Percentiles rank a stretch among this genome's conserved stretches.
phyloP scores from a whole-genome alignment of 805 yeast genomes.

The Myxozyma mucilagina region DNA sequence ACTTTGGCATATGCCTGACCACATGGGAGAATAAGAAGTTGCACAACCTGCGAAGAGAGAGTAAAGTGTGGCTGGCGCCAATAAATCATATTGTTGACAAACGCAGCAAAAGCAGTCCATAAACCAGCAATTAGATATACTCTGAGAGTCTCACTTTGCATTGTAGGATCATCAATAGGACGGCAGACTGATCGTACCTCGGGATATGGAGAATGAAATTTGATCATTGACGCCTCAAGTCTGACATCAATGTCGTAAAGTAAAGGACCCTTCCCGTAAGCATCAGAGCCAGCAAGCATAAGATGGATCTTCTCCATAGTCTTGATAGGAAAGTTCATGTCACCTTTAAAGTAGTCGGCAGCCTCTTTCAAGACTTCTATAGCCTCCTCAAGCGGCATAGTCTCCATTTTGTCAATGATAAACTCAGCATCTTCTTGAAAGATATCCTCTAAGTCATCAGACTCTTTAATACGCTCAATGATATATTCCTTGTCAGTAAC shows the following conservation, averaged over 20 bases:
- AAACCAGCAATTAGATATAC: constrained; percentile 54
- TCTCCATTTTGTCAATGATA: constrained; percentile 8
- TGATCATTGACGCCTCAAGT: constrained; percentile 48
- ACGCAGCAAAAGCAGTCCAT: constrained; percentile 57
- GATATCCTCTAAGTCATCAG: constrained; percentile 13
- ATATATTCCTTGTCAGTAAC: not conserved
- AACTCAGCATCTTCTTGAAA: constrained; percentile 15
- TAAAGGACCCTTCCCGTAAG: constrained; percentile 5
- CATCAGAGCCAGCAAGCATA: constrained; percentile 19
- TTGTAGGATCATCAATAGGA: constrained; percentile 47
- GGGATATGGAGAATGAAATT: constrained; percentile 55
- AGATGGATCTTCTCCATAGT: constrained; percentile 41
- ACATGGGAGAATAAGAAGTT: constrained; percentile 59
- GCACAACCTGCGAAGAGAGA: constrained; percentile 54
- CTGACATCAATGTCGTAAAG: constrained; percentile 39
- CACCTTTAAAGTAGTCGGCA: constrained; percentile 45
- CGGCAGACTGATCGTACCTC: constrained; percentile 47
- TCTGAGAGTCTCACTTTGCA: constrained; percentile 53
- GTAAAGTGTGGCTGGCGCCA: constrained; percentile 56
- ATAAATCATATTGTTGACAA: constrained; percentile 57
- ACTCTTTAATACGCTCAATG: constrained; percentile 13
- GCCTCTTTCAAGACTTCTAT: constrained; percentile 43
- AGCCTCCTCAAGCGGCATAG: constrained; percentile 38
- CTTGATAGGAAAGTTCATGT: constrained; percentile 47
- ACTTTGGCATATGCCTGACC: constrained; percentile 50